Evolutionary conservation across 2,329 filamentous ascomycete genomes (phyloP).

Genomic region (Epichloe scottii): DNA sequence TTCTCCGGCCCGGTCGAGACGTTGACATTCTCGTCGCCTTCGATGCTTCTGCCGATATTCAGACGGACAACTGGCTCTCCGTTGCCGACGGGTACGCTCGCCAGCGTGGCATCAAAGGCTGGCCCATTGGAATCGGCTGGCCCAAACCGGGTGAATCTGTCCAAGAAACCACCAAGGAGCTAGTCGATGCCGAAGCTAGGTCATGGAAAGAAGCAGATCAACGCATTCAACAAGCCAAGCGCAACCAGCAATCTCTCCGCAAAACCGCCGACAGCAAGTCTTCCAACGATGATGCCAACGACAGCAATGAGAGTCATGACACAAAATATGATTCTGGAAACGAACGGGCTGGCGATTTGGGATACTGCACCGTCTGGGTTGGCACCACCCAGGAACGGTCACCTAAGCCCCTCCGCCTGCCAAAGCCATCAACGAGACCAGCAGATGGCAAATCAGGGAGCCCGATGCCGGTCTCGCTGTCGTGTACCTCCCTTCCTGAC

Average conservation of each 20-base stretch:
- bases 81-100: slow-evolving; percentile 87
- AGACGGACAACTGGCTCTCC: slow-evolving; percentile 90
- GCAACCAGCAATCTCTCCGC: slow-evolving; percentile 25
- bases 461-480: slow-evolving; percentile 78
- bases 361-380: slow-evolving; percentile 93
- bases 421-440: slow-evolving; percentile 46
- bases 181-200: slow-evolving; percentile 52
- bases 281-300: slow-evolving; percentile 12
- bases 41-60: slow-evolving; percentile 86
- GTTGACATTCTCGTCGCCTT: slow-evolving; percentile 89
- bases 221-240: slow-evolving; percentile 50
- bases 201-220: slow-evolving; percentile 46
- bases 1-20: slow-evolving; percentile 75
- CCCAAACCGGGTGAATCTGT: slow-evolving; percentile 50
- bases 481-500: slow-evolving; percentile 77
- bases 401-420: slow-evolving; percentile 38
- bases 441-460: slow-evolving; percentile 53
- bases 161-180: slow-evolving; percentile 47
- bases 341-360: slow-evolving; percentile 48
- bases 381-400: slow-evolving; percentile 67
- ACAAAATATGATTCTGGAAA: slow-evolving; percentile 29
- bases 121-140: slow-evolving; percentile 94
- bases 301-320: slow-evolving; percentile 16
- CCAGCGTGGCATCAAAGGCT: slow-evolving; percentile 83
- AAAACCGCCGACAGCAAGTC: slow-evolving; percentile 9